A percentile compares a stretch with the other conserved stretches of the same genome.
Conservation (phyloP, 2,329 filamentous ascomycete genomes). For the Aspergillus fructus region DNA sequence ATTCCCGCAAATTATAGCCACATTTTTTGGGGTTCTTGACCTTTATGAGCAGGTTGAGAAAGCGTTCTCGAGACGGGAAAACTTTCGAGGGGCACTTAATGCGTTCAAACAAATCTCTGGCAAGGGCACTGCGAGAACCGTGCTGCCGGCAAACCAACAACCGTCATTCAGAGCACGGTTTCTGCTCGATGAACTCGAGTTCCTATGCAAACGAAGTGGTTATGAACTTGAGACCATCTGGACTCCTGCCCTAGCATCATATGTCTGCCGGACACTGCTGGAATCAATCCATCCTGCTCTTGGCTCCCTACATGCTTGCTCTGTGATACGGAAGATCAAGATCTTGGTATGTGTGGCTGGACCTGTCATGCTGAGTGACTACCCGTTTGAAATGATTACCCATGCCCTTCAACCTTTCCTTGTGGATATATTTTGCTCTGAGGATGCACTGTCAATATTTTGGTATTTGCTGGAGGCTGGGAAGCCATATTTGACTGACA, state of each 20-base stretch:
- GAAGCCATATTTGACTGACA: constrained; percentile 59
- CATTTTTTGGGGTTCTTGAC: constrained; percentile 74
- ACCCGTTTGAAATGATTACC: constrained; percentile 86
- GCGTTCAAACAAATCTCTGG: constrained; percentile 68
- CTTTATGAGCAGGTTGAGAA: constrained; percentile 73
- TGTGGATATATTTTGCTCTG: constrained; percentile 80
- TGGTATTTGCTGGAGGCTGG: constrained; percentile 78
- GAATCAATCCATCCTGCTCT: constrained; percentile 79
- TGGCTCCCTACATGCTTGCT: constrained; percentile 82
- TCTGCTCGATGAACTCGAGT: constrained; percentile 70
- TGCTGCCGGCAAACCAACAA: constrained; percentile 76
- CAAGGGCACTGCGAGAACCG: constrained; percentile 64
- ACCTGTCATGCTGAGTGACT: constrained; percentile 68
- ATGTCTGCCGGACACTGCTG: constrained; percentile 73
- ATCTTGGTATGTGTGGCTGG: constrained; percentile 79
- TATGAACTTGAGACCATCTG: constrained; percentile 67
- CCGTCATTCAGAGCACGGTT: constrained; percentile 80
- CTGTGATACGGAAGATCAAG: constrained; percentile 80
- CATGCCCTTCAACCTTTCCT: constrained; percentile 77
- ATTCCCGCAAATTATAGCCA: constrained; percentile 74
- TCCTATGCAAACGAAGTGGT: constrained; percentile 72
- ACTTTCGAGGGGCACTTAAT: constrained; percentile 60
- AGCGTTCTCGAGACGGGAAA: constrained; percentile 60
- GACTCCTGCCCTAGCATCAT: constrained; percentile 72
- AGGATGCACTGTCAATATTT: constrained; percentile 83